phyloP scores from a whole-genome alignment of 345 rosid species.

The Gossypium sturtianum region DNA sequence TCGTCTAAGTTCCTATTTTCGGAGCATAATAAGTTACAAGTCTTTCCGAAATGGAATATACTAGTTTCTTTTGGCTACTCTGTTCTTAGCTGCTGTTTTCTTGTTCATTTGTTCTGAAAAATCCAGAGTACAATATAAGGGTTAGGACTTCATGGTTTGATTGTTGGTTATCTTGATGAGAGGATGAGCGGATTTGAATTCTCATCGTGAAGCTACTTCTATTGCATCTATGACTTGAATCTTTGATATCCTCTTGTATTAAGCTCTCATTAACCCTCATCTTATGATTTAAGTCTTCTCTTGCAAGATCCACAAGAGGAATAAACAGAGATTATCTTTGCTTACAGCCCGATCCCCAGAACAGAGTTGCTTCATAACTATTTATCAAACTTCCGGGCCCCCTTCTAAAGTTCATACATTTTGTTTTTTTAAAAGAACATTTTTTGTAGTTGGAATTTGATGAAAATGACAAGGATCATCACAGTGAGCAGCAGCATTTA shows the following conservation, averaged over 20 bases:
- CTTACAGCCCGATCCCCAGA: too few species aligned
- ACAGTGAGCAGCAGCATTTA: too few species aligned
- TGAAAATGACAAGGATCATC: too few species aligned
- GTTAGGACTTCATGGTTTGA: not conserved
- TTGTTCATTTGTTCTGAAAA: not conserved
- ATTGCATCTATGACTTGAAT: not conserved
- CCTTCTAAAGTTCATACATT: too few species aligned
- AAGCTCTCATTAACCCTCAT: not conserved
- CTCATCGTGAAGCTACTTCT: not conserved
- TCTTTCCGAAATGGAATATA: not conserved
- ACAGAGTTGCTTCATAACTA: too few species aligned
- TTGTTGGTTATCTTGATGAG: not conserved
- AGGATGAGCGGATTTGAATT: not conserved
- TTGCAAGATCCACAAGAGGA: too few species aligned
- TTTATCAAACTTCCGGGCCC: too few species aligned
- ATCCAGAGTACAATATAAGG: not conserved
- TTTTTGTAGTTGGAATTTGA: too few species aligned
- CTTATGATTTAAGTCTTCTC: not conserved
- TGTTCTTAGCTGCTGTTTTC: not conserved
- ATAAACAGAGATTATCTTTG: too few species aligned
- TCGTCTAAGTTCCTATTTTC: not conserved
- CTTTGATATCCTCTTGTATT: not conserved
- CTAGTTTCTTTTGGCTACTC: not conserved
- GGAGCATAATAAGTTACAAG: conserved; percentile 4
- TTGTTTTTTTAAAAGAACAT: too few species aligned